Evolutionary conservation across 352 stramenopile genomes (phyloP).

Genomic region (Pythium brassicae): DNA sequence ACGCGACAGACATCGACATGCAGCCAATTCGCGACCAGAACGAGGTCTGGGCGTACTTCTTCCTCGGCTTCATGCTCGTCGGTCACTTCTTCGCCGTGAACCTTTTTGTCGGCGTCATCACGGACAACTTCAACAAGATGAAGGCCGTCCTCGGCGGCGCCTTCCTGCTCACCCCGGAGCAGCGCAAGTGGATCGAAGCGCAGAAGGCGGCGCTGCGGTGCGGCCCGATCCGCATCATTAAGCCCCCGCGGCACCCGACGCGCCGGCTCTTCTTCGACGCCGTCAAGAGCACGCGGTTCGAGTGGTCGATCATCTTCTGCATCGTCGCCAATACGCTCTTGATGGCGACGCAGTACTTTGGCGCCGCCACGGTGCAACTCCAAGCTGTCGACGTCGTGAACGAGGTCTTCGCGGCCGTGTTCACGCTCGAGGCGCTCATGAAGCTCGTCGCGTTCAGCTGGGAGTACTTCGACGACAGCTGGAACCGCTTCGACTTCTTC

Average conservation of each 20-base stretch:
- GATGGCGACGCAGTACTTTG: slow-evolving; percentile 87
- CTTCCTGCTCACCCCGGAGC: slow-evolving; percentile 83
- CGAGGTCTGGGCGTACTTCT: slow-evolving; percentile 79
- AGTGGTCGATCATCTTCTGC: slow-evolving; percentile 85
- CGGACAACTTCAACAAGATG: slow-evolving; percentile 94
- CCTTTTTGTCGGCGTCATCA: slow-evolving; percentile 92
- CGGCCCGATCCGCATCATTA: slow-evolving; percentile 54
- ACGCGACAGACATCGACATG: slow-evolving; percentile 86
- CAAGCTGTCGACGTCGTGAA: slow-evolving; percentile 72
- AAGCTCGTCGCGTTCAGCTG: slow-evolving; percentile 81
- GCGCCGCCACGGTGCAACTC: slow-evolving; percentile 54
- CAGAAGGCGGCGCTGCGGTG: slow-evolving; percentile 62
- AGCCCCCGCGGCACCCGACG: slow-evolving; percentile 41
- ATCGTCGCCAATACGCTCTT: slow-evolving; percentile 89
- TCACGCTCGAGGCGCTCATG: slow-evolving; percentile 83
- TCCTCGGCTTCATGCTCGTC: slow-evolving; percentile 89
- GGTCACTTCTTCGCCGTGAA: slow-evolving; percentile 94
- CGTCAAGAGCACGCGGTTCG: slow-evolving; percentile 68
- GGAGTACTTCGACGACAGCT: slow-evolving; percentile 82
- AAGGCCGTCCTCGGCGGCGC: slow-evolving; percentile 71
- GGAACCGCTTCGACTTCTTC: slow-evolving; percentile 90
- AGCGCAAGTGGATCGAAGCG: slow-evolving; percentile 89
- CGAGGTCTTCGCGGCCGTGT: slow-evolving; percentile 83
- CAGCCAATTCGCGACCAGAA: slow-evolving; percentile 89
- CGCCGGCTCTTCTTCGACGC: slow-evolving; percentile 64